A percentile compares a stretch with the other conserved stretches of the same genome.
Conservation (phyloP, 805 yeast species). For the Kazachstania africana region DNA sequence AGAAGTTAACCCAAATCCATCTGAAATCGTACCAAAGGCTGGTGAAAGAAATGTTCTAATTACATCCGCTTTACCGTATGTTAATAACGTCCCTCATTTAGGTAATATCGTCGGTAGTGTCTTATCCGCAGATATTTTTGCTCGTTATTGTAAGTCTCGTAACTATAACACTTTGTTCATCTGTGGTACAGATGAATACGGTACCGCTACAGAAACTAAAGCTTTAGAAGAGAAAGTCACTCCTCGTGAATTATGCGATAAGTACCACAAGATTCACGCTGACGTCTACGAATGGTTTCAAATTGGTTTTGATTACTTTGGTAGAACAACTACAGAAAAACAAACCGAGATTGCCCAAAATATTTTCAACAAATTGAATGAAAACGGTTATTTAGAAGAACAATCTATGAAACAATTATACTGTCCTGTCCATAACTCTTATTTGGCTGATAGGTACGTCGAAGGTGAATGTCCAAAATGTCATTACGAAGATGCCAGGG, state of each 20-base stretch:
- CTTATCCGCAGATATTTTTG: slow-evolving; percentile 83
- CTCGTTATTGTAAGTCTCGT: slow-evolving; percentile 82
- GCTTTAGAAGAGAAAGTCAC: slow-evolving; percentile 88
- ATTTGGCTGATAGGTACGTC: slow-evolving; percentile 90
- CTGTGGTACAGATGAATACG: slow-evolving; percentile 98
- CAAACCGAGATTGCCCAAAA: slow-evolving; percentile 96
- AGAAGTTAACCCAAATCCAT: slow-evolving; percentile 16
- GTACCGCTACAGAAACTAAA: slow-evolving; percentile 98
- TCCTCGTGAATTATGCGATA: slow-evolving; percentile 83
- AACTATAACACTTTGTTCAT: slow-evolving; percentile 75
- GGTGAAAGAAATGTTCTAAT: slow-evolving; percentile 73
- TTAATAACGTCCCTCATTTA: slow-evolving; percentile 94
- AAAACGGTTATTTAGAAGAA: slow-evolving; percentile 77
- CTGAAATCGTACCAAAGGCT: slow-evolving; percentile 50
- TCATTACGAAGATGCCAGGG: slow-evolving; percentile 92
- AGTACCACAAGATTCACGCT: slow-evolving; percentile 75
- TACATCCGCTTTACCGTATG: slow-evolving; percentile 96
- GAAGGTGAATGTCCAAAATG: slow-evolving; percentile 98
- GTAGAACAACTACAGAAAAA: slow-evolving; percentile 84
- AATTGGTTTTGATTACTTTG: slow-evolving; percentile 87
- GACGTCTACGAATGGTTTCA: slow-evolving; percentile 96
- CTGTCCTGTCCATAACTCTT: slow-evolving; percentile 84
- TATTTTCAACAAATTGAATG: slow-evolving; percentile 62
- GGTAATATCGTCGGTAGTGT: slow-evolving; percentile 97
- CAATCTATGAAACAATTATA: slow-evolving; percentile 80